Conservation (phyloP, 2,329 filamentous ascomycete genomes). For the Mycosphaerella sp. region DNA sequence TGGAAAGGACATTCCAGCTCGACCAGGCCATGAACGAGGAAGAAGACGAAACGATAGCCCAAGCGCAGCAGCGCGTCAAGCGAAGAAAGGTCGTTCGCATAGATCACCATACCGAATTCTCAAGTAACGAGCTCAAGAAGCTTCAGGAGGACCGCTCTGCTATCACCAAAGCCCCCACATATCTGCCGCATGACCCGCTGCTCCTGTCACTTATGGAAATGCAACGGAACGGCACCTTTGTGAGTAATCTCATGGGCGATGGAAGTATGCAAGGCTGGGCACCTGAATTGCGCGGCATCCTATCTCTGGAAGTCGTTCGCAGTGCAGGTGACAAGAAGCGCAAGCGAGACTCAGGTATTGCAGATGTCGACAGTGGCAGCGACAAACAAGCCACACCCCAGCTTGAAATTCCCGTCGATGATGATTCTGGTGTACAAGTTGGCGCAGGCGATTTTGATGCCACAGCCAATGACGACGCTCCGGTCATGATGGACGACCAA, state of each 20-base stretch:
- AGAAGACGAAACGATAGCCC: conserved; percentile 47
- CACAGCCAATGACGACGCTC: conserved; percentile 30
- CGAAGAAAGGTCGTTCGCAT: conserved; percentile 75
- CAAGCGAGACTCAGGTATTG: conserved; percentile 84
- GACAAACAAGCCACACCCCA: conserved; percentile 27
- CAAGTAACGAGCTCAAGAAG: conserved; percentile 70
- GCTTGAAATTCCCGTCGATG: conserved; percentile 30
- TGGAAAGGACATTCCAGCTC: conserved; percentile 54
- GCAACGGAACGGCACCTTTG: conserved; percentile 85
- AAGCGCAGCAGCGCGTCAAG: conserved; percentile 62
- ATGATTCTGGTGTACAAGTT: conserved; percentile 29
- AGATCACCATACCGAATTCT: conserved; percentile 75
- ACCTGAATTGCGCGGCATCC: conserved; percentile 82
- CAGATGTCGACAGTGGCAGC: conserved; percentile 58
- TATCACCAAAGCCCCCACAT: conserved; percentile 75
- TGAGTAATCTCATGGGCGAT: conserved; percentile 78
- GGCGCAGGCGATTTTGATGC: conserved; percentile 24
- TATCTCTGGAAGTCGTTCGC: conserved; percentile 78
- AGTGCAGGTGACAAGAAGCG: conserved; percentile 78
- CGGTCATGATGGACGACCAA: conserved; percentile 18
- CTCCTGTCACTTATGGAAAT: conserved; percentile 83
- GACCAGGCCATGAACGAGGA: conserved; percentile 39
- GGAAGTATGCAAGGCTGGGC: conserved; percentile 72
- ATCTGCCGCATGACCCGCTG: conserved; percentile 80
- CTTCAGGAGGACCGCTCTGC: conserved; percentile 80